These are phyloP conservation scores for Melanogaster broomeanus DNA, from an alignment of 768 basidiomycete species.

Conservation along the genomic window DNA sequence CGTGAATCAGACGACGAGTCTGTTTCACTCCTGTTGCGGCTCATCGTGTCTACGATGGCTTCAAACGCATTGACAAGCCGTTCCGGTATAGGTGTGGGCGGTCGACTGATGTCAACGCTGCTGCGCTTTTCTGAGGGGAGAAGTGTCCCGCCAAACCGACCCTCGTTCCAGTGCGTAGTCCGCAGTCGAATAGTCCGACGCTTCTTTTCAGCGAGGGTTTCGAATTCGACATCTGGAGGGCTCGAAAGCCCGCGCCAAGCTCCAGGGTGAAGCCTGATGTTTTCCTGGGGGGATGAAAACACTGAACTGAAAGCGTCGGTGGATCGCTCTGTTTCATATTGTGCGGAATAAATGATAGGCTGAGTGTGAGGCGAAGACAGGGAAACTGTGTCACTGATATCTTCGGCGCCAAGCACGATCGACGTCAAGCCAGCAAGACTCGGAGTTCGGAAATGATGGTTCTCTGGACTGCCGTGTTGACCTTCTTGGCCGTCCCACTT, in stretches of 20 bases:
- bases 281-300: conserved; percentile 7
- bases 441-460: conserved; percentile 50
- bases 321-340: conserved; percentile 1
- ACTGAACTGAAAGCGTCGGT: conserved; percentile 3
- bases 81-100: conserved; percentile 38
- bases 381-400: neutral
- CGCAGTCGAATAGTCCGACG: conserved; percentile 54
- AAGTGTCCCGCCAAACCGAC: conserved; percentile 46
- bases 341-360: neutral
- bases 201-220: conserved; percentile 25
- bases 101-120: conserved; percentile 20
- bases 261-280: conserved; percentile 4
- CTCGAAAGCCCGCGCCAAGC: conserved; percentile 14
- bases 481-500: conserved; percentile 14
- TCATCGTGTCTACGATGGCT: conserved; percentile 45
- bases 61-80: conserved; percentile 47
- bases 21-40: conserved; percentile 16
- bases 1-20: conserved; percentile 8
- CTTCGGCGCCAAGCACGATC: conserved; percentile 28
- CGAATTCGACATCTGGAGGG: conserved; percentile 30
- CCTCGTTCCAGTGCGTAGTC: conserved; percentile 60
- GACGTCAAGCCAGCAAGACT: conserved; percentile 59
- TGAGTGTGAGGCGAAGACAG: neutral
- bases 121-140: conserved; percentile 17
- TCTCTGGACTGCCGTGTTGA: conserved; percentile 27